phyloP scores from a whole-genome alignment of 176 grass and related monocot species.

The Musa itinerans region DNA sequence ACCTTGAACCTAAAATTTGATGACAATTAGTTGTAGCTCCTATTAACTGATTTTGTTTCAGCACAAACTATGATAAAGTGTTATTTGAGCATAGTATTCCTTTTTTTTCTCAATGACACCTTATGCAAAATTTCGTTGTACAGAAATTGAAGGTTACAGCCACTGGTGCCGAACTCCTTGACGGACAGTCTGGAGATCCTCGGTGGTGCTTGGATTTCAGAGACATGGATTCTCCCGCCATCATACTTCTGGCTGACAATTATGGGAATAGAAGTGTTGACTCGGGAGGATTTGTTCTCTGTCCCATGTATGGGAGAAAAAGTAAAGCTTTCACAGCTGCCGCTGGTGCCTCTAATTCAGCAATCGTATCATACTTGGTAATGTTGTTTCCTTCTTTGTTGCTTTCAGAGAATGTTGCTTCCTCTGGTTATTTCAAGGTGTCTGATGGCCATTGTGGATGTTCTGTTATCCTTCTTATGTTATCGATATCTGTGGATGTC shows the following conservation, averaged over 20 bases:
- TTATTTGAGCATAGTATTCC: slow-evolving; percentile 19
- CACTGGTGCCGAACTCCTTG: slow-evolving; percentile 73
- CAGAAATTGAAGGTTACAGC: slow-evolving; percentile 95
- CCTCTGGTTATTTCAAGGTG: neutral
- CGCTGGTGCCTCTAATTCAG: slow-evolving; percentile 61
- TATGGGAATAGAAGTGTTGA: slow-evolving; percentile 71
- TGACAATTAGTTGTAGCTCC: no score
- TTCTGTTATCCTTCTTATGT: neutral
- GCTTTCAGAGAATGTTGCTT: neutral
- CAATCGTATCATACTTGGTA: slow-evolving; percentile 87
- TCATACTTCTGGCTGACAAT: slow-evolving; percentile 60
- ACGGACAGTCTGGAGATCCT: slow-evolving; percentile 54
- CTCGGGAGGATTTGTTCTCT: slow-evolving; percentile 83
- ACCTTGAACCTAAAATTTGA: neutral
- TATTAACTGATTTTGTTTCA: slow-evolving; percentile 6
- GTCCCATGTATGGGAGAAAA: slow-evolving; percentile 88
- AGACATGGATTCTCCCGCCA: slow-evolving; percentile 84
- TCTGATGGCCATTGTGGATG: neutral
- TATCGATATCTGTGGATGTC: neutral
- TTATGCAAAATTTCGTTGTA: neutral
- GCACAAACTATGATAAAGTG: slow-evolving; percentile 1
- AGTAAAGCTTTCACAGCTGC: slow-evolving; percentile 91
- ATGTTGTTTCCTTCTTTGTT: slow-evolving; percentile 4
- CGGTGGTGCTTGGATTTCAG: slow-evolving; percentile 97
- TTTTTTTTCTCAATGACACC: slow-evolving; percentile 13